A percentile compares a stretch with the other conserved stretches of the same genome.
phyloP scores from a whole-genome alignment of 164 flowering plant species.

The Aristolochia contorta region DNA sequence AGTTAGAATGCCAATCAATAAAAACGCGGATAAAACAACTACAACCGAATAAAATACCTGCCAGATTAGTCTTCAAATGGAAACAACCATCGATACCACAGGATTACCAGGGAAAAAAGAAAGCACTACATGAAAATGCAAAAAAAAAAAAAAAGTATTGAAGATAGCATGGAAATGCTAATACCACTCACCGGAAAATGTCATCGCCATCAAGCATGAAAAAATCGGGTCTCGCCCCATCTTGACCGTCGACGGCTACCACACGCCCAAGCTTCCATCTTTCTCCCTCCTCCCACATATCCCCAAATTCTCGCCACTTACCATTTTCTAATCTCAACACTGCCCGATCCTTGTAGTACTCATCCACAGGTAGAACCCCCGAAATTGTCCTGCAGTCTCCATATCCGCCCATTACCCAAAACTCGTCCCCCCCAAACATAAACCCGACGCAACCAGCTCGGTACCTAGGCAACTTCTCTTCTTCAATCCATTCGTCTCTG shows the following conservation, averaged over 20 bases:
- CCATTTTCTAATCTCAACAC: constrained; percentile 61
- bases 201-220: constrained; percentile 73
- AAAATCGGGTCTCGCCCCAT: constrained; percentile 24
- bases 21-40: no score
- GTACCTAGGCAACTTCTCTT: constrained; percentile 55
- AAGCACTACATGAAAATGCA: neutral
- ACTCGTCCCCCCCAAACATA: constrained; percentile 50
- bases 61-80: no score
- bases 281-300: constrained; percentile 86
- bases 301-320: constrained; percentile 71
- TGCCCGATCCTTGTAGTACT: constrained; percentile 71
- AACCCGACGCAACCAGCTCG: constrained; percentile 94
- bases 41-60: no score
- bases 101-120: neutral
- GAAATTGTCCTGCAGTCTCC: constrained; percentile 68
- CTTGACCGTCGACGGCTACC: constrained; percentile 45
- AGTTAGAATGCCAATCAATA: no score
- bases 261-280: constrained; percentile 59
- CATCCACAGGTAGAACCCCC: constrained; percentile 85
- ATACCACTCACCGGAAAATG: constrained; percentile 48
- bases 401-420: constrained; percentile 99
- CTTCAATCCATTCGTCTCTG: constrained; percentile 58
- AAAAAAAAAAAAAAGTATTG: neutral
- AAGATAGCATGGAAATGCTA: no score
- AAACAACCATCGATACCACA: neutral